Evolutionary conservation across 225 moss, liverwort and hornwort species (phyloP), one percentile per base, ranked within the genome.

Genomic region (Neckera pumila): DNA sequence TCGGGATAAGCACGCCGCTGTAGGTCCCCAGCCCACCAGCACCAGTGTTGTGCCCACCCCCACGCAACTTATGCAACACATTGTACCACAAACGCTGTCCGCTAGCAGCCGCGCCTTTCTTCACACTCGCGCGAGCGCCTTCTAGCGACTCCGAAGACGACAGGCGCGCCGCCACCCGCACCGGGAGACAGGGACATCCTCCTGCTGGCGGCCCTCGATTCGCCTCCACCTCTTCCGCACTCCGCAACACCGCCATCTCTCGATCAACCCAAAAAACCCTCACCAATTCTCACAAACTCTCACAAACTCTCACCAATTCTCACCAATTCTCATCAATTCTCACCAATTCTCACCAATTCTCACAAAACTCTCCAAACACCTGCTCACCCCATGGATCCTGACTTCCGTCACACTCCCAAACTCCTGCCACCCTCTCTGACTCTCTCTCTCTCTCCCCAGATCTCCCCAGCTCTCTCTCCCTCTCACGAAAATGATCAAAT

Each of bases 1-100:
- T 97, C 60, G 98, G 98, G 73, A 98, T 97, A 60, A 98, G 97
- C 84, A 98, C 98, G 43, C 98, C 98, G 38, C 80, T 91, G 87
- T 95, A 92, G 45, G 96, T 98, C 28, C 98, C 97, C 22, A 98
- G 90, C 38, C 98, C 98, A 28, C 72, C 85, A 2, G 88, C 8
- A 3, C 80, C 71, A 26, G 72, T 23, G 54, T 21, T 42, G 82
- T 91, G 86, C 11, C 87, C 91, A 22, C 88, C 89, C 2, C 86
- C 88, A 18, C 90, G 89, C 65, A 92, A 56, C 70, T 89, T 92
- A 14, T 91, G 91, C 81, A 87, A 25, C 76, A 90, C 85, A 90
- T 91, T 94, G 90, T 92, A 92, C 91, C 89, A 88, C 40, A 92
- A 77, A 1, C 92, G 88, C 67, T 92, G 91, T 20, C 88, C 82